Evolutionary conservation across 73 alveolate genomes (phyloP).

Genomic region (Blepharisma stoltei): DNA sequence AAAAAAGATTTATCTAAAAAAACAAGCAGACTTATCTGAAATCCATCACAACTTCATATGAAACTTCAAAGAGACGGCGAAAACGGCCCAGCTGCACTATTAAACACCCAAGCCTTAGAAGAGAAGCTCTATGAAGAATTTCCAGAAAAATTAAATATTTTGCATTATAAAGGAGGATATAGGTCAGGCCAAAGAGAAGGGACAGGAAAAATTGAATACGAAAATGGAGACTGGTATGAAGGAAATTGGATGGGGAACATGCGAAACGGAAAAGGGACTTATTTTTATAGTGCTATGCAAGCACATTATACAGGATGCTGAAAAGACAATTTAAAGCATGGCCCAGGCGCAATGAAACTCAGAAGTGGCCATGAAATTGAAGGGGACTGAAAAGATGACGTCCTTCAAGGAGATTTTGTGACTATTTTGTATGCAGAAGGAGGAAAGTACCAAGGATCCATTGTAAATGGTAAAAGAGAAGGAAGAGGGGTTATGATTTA

Average conservation of each 20-base stretch:
- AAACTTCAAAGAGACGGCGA: too few species aligned
- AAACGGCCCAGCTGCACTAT: too few species aligned
- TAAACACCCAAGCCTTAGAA: not conserved
- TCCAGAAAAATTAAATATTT: not conserved
- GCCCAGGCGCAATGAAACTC: too few species aligned
- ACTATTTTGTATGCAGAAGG: conserved; percentile 6
- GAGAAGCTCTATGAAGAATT: not conserved
- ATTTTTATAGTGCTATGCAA: conserved; percentile 31
- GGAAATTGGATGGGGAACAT: conserved; percentile 49
- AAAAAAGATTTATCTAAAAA: too few species aligned
- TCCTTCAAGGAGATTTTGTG: not conserved
- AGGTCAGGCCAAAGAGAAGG: not conserved
- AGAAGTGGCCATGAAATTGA: too few species aligned
- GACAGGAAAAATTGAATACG: not conserved
- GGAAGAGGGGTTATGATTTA: conserved; percentile 29
- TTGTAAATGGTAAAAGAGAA: not conserved
- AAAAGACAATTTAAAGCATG: too few species aligned
- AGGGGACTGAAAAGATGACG: too few species aligned
- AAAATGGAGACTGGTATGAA: not conserved
- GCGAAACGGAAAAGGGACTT: conserved; percentile 64
- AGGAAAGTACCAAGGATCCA: not conserved
- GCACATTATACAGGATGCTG: too few species aligned
- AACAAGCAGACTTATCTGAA: too few species aligned
- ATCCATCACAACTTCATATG: too few species aligned
- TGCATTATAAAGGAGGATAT: not conserved